Evolutionary conservation across 1,284 basidiomycete genomes (phyloP), one percentile per base, ranked within the genome.

Genomic region (Grifola frondosa): DNA sequence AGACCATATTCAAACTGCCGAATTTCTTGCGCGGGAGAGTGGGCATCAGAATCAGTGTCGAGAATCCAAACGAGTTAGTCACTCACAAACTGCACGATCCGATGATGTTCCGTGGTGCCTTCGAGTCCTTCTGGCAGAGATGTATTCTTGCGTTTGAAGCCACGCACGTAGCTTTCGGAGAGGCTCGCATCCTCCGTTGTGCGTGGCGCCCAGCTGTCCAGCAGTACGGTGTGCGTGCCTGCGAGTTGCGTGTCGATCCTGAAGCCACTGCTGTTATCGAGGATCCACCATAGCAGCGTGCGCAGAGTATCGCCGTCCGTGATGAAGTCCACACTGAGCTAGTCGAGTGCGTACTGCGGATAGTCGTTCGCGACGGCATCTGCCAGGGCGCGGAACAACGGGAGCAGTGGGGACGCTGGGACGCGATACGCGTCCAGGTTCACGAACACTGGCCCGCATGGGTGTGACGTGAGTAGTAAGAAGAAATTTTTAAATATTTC

Each of bases 121-220:
- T 67, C 65, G 46, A 74, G 76, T 15, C 70, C 73, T 10, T 56
- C 53, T 5, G 66, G 69, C 11, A 65, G 57, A 11, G 50, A 58
- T 0, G 78, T 78, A 12, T 70, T 70, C 13, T 65, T 68, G 46
- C 66, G 68, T 52, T 80, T 75, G 49, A 77, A 81, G 42, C 76
- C 2, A 77, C 77, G 53, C 64, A 80, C 0, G 71, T 50, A 23
- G 38, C 40, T 23, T 23, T 39, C 2, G 42, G 41, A 6, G 42
- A 30, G 46, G 16, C 38, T 28, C 6, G 45, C 39, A 8, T 29
- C 25, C 44, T 53, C 51, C 15, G 48, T 40, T n/a, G 37, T 41
- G 20, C 44, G 38, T 6, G 37, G 23, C 1, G 48, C 49, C 46
- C 46, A 52, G 4, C 80, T 68, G 44, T 71, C 75, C 52, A 83